Conservation (phyloP, 805 yeast genomes). For the Candida ulmi region DNA sequence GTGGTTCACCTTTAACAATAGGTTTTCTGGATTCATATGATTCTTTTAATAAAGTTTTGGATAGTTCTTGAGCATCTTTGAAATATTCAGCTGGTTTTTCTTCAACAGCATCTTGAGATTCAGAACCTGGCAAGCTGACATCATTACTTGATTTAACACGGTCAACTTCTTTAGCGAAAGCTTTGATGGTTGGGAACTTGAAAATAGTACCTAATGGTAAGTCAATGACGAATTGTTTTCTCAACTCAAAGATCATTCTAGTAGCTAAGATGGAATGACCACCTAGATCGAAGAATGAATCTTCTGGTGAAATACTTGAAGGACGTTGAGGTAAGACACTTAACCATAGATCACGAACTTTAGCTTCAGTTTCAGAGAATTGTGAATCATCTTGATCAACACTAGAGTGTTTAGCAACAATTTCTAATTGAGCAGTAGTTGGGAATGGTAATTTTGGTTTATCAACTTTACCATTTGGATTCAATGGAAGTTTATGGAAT, state of each 20-base stretch:
- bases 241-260: conserved; percentile 88
- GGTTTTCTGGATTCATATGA: conserved; percentile 40
- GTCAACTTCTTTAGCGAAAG: conserved; percentile 71
- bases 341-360: conserved; percentile 80
- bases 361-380: conserved; percentile 59
- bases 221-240: conserved; percentile 72
- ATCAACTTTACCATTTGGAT: conserved; percentile 98
- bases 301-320: conserved; percentile 66
- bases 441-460: conserved; percentile 97
- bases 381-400: conserved; percentile 40
- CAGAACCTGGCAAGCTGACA: conserved; percentile 34
- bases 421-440: conserved; percentile 74
- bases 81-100: conserved; percentile 43
- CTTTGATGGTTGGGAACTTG: conserved; percentile 79
- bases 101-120: conserved; percentile 23
- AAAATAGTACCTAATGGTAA: conserved; percentile 88
- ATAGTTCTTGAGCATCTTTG: conserved; percentile 63
- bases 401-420: conserved; percentile 53
- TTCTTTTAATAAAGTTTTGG: conserved; percentile 32
- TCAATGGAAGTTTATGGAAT: conserved; percentile 77
- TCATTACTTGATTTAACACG: conserved; percentile 46
- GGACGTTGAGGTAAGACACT: conserved; percentile 82
- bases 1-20: conserved; percentile 28
- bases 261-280: conserved; percentile 98
- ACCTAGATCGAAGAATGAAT: conserved; percentile 94